These are phyloP conservation scores for Hymenoscyphus repandus DNA, from an alignment of 2,329 filamentous ascomycete genomes.

Conservation along the genomic window DNA sequence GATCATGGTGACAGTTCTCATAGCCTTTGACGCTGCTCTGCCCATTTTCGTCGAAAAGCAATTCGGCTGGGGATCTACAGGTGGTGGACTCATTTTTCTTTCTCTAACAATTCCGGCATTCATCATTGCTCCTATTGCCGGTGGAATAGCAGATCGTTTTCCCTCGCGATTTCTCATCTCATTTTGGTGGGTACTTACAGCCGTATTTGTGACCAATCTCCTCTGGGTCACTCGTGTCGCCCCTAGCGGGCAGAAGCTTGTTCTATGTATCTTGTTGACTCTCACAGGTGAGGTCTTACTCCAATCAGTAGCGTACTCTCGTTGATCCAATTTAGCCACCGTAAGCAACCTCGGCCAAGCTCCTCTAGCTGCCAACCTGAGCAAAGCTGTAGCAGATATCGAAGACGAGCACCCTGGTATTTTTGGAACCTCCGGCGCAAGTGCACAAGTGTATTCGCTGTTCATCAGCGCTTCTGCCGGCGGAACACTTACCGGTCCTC, in stretches of 20 bases:
- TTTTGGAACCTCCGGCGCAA: slow-evolving; percentile 9
- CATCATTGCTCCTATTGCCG: slow-evolving; percentile 47
- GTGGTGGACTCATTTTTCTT: slow-evolving; percentile 50
- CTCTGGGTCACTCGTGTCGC: too few relatives aligned
- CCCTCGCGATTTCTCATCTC: slow-evolving; percentile 46
- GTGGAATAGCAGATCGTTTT: slow-evolving; percentile 41
- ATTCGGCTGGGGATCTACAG: slow-evolving; percentile 48
- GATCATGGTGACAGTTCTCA: slow-evolving; percentile 42
- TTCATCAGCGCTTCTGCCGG: slow-evolving; percentile 11
- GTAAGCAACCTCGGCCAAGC: slow-evolving; percentile 7
- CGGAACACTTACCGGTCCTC: background rate
- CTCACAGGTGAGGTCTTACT: too few relatives aligned
- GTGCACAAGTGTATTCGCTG: slow-evolving; percentile 13
- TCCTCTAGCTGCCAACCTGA: slow-evolving; percentile 12
- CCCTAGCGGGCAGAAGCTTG: too few relatives aligned
- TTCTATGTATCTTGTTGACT: too few relatives aligned
- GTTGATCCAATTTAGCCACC: slow-evolving; percentile 1
- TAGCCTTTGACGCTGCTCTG: slow-evolving; percentile 48
- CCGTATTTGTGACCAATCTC: too few relatives aligned
- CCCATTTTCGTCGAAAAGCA: slow-evolving; percentile 46
- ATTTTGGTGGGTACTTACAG: too few relatives aligned
- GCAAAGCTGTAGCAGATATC: slow-evolving; percentile 8
- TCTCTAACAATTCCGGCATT: slow-evolving; percentile 54
- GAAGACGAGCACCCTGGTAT: slow-evolving; percentile 8
- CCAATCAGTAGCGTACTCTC: too few relatives aligned